These are phyloP conservation scores for Leccinellum rugosiceps DNA, from an alignment of 768 basidiomycete genomes.

Conservation along the genomic window DNA sequence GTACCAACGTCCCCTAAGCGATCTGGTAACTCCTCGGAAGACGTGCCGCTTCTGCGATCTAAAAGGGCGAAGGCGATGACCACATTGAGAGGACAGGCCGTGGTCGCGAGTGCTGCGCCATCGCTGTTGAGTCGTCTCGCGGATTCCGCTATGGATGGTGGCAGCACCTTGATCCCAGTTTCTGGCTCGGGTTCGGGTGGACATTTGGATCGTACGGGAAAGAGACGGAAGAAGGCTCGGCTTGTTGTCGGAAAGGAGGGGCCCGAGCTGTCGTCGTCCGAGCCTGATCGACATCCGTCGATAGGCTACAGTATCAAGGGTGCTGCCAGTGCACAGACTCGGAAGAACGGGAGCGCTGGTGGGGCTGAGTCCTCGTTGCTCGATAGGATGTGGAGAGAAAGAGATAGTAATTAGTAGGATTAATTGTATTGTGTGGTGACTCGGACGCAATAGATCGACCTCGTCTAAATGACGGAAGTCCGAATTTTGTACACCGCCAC, in stretches of 20 bases:
- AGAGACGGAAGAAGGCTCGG: slow-evolving; percentile 15
- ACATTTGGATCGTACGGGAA: slow-evolving; percentile 17
- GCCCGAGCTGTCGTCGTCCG: slow-evolving; percentile 21
- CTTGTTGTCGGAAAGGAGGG: not conserved
- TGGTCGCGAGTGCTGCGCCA: slow-evolving; percentile 21
- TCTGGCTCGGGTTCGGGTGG: slow-evolving; percentile 8
- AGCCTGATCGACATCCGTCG: slow-evolving; percentile 33
- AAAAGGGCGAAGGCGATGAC: slow-evolving; percentile 32
- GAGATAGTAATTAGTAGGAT: slow-evolving; percentile 25
- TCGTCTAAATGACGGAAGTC: not conserved
- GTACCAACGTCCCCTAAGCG: slow-evolving; percentile 24
- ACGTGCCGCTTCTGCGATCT: slow-evolving; percentile 29
- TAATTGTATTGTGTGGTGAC: slow-evolving; percentile 15
- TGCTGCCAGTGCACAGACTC: slow-evolving; percentile 37
- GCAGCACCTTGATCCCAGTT: not conserved
- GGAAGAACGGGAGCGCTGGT: slow-evolving; percentile 14
- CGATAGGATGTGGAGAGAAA: slow-evolving; percentile 33
- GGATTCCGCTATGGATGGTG: slow-evolving; percentile 15
- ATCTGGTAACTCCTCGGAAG: slow-evolving; percentile 28
- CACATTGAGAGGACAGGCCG: slow-evolving; percentile 23
- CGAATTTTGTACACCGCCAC: slow-evolving; percentile 2
- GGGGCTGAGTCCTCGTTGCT: slow-evolving; percentile 29
- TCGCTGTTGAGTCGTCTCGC: slow-evolving; percentile 46
- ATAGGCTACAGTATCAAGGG: slow-evolving; percentile 55
- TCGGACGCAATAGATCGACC: slow-evolving; percentile 8